Conservation (phyloP, 768 basidiomycete genomes). For the Lanmaoa rubissima region DNA sequence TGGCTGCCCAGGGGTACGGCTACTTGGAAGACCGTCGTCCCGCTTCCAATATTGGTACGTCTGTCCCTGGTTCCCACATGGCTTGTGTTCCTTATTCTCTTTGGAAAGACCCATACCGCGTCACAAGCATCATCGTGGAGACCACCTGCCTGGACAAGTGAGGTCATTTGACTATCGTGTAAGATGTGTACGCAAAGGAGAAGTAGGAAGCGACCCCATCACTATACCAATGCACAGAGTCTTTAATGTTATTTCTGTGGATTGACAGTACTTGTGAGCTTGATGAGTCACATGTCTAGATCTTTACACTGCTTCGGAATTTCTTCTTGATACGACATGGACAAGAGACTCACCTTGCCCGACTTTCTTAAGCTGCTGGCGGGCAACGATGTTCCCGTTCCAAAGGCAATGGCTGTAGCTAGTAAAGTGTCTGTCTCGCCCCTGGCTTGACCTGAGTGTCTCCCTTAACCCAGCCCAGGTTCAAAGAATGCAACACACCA, state of each 20-base stretch:
- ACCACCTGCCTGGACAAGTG: constrained; percentile 75
- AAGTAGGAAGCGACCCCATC: constrained; percentile 12
- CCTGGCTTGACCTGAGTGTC: neutral
- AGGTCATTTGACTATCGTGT: constrained; percentile 13
- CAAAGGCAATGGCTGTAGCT: constrained; percentile 68
- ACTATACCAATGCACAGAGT: constrained; percentile 23
- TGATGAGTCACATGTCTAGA: neutral
- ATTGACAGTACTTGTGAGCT: neutral
- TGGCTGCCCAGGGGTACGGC: constrained; percentile 84
- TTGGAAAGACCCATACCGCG: constrained; percentile 84
- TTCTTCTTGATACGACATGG: constrained; percentile 1
- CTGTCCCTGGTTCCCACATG: neutral
- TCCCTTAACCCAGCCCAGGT: constrained; percentile 44
- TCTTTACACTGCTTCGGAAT: neutral
- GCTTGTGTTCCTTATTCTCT: neutral
- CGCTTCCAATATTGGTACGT: constrained; percentile 93
- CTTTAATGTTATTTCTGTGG: constrained; percentile 6
- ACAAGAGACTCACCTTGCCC: constrained; percentile 56
- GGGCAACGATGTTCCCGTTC: constrained; percentile 50
- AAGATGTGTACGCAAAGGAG: constrained; percentile 3
- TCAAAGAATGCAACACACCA: constrained; percentile 67
- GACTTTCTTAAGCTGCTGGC: constrained; percentile 67
- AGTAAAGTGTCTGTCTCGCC: constrained; percentile 57
- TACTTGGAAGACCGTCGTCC: constrained; percentile 97
- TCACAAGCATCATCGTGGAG: constrained; percentile 86